A percentile compares a stretch with the other conserved stretches of the same genome.
Evolutionary conservation across 345 rosid species (phyloP).

Genomic region (Salix purpurea): DNA sequence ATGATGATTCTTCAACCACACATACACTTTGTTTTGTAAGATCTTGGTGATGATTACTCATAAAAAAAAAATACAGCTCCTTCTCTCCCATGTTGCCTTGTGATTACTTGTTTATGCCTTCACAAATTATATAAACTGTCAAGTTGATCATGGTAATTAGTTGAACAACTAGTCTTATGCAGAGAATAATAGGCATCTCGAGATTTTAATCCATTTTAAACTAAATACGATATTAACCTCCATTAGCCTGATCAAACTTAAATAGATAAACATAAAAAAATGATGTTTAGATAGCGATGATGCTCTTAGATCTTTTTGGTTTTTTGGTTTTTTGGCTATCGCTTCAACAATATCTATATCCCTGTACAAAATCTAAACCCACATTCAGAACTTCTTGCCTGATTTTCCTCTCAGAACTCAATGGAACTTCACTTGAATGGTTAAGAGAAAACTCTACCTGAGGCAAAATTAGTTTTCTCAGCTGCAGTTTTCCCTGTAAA

Average conservation of each 20-base stretch:
- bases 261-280: too few relatives aligned
- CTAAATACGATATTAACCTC: too few relatives aligned
- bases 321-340: neutral
- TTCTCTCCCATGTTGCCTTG: neutral
- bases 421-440: neutral
- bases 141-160: neutral
- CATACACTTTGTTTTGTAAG: neutral
- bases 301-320: constrained; percentile 17
- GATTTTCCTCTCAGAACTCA: neutral
- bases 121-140: neutral
- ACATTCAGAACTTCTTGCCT: constrained; percentile 24
- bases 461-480: neutral
- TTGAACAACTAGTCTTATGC: neutral
- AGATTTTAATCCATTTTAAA: neutral
- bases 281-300: neutral
- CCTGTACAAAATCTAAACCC: constrained; percentile 17
- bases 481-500: neutral
- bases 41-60: neutral
- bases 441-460: constrained; percentile 1
- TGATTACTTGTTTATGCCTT: neutral
- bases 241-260: too few relatives aligned
- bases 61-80: neutral
- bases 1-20: neutral
- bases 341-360: constrained; percentile 18
- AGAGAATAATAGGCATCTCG: neutral